Base-by-base conservation (phyloP, 1,284 basidiomycete genomes). In the Porodaedalea pini region DNA sequence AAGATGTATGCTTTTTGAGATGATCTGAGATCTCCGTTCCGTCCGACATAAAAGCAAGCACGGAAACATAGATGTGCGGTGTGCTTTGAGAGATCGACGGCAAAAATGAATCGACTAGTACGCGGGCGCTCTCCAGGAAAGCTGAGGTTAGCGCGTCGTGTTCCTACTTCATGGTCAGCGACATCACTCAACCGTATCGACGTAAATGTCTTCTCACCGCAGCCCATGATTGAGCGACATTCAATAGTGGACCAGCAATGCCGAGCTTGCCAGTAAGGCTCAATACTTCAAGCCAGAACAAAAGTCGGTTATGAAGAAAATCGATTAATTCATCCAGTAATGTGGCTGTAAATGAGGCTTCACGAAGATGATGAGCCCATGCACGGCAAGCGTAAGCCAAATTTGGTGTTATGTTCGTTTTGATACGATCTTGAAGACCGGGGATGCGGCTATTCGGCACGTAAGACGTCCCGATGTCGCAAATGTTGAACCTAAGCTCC, bases 11-110 rank as follows among this genome's bases (percentile, higher is more conserved):
- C 21, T 43, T 43, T 10, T 11, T 6, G 23, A 54, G 54, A 21
- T 37, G 37, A 27, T 21, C 27, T 11, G 49, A 13, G 19, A 57
- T 7, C 21, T 27, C 32, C 10, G 55, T 55, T 19, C 21, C 48
- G 57, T 57, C 7, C 13, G 59, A 60, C 31, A 61, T 45, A 50
- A 66, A 64, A 2, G 58, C 57, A n/a, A 67, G 19, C 21, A 64
- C 62, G 25, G 65, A 67, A 13, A 67, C 13, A 57, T 67, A 66
- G 15, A 67, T 65, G 48, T 67, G 65, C 4, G 66, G 65, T 4
- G 53, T 54, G 41, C 61, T 58, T 32, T 54, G 10, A 2, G 60
- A 32, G 4, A 64, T 63, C 5, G 57, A 47, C 2, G 34, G 36
- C 10, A 32, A 55, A 54, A 57, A 66, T 17, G 17, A 50, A n/a